Base-by-base conservation (phyloP, 768 basidiomycete genomes). In the Collybiopsis confluens region DNA sequence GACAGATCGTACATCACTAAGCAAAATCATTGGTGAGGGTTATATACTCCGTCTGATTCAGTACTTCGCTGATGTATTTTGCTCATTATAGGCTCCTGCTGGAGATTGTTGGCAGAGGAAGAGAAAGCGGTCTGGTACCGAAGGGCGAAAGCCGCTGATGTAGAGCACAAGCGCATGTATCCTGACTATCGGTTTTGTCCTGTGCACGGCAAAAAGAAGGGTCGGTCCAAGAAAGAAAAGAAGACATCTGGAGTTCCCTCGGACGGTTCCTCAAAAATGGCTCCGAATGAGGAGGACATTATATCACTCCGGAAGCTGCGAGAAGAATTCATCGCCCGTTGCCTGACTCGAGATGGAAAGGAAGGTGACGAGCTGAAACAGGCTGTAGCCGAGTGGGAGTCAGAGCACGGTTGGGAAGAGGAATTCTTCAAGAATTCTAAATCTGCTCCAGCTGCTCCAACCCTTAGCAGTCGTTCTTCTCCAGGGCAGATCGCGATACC, bases 71-170 rank as follows among this genome's bases (percentile, higher is more conserved):
- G 15, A 2, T 13, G 16, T 30, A 3, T 26, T 27, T 4, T 8
- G n/a, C 4, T 10, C 1, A n/a, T 13, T 24, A 71, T 71, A 73
- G 89, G 90, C 43, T 82, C 83, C 61, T 86, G 85, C 63, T 91
- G 89, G 89, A 77, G 82, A 26, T 65, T 81, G 0, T 78, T 91
- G 2, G 84, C 86, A 0, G 75, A 82, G 15, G 79, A 84, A n/a
- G 86, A 91, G 65, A 87, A 86, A 62, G 76, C 76, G 4, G 71
- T 81, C 13, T 91, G 89, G 89, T 86, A 90, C 61, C 67, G 77
- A 24, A 79, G 79, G 52, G 89, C 89, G 0, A 86, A 85, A 63
- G 76, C 81, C 40, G 87, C 82, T 21, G 88, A 88, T 68, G 85
- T 82, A 0, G 83, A 81, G 27, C 88, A 91, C 68, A 81, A 86